Conservation (phyloP, 306 rosid genomes). For the Inga leiocalycina region DNA sequence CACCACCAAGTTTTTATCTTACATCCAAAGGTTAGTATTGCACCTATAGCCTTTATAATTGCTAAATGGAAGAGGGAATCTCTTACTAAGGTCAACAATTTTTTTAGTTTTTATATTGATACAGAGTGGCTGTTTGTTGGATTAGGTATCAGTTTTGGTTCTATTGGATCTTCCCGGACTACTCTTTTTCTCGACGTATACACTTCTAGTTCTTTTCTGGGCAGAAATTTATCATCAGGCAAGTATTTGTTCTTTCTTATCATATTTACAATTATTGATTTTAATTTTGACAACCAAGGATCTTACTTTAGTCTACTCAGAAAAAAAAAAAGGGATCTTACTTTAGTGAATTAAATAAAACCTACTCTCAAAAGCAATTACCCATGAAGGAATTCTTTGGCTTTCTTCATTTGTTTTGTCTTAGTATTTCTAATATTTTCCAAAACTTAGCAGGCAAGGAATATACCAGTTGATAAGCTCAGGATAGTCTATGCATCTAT, state of each 20-base stretch:
- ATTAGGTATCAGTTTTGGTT: constrained; percentile 68
- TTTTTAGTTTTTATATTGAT: constrained; percentile 38
- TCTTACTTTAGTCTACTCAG: neutral
- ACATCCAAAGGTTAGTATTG: constrained; percentile 70
- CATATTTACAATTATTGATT: neutral
- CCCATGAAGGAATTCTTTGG: neutral
- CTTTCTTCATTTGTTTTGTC: neutral
- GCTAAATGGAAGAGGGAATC: neutral
- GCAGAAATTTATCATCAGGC: constrained; percentile 99
- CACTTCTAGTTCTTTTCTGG: constrained; percentile 94
- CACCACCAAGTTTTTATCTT: constrained; percentile 71
- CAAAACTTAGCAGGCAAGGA: constrained; percentile 73
- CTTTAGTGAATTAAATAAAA: neutral
- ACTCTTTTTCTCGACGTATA: constrained; percentile 87
- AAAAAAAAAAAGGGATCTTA: neutral
- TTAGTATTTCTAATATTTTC: constrained; percentile 24
- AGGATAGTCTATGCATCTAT: constrained; percentile 67
- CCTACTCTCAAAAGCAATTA: neutral
- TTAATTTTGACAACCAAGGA: neutral
- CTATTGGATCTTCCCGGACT: constrained; percentile 88
- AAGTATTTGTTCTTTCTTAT: constrained; percentile 35
- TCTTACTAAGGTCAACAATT: neutral
- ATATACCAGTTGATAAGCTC: constrained; percentile 87
- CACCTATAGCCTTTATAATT: neutral
- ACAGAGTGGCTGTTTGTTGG: constrained; percentile 35